Base-by-base conservation (phyloP, 140 eudicot species). In the Bidens hawaiensis region DNA sequence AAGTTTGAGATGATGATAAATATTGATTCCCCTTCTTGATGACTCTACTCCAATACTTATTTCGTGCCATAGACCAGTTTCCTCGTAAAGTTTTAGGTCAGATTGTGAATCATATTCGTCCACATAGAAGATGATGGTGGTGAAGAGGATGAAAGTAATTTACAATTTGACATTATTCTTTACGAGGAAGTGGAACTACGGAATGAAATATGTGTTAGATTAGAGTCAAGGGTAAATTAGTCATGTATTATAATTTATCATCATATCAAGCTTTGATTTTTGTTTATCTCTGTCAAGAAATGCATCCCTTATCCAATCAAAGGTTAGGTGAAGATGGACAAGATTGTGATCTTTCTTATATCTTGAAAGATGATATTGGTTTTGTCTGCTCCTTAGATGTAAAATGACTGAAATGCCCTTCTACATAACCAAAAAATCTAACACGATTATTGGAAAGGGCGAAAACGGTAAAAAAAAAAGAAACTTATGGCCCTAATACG, bases 341-440 rank as follows among this genome's bases (percentile, higher is more conserved):
- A 60, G 96, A 81, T 3, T 91, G 99, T 75, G 95, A 91, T 65
- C 96, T 87, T 76, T 77, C 83, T 4, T 82, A 62, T 67, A 78
- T 91, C 42, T 59, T 91, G 64, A 91, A 91, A 68, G 99, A 91
- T 74, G 99, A 91, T 42, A 69, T 91, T 31, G 99, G 99, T 54
- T 80, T 76, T 62, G 96, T 91, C 2, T 87, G 99, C 26, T n/a
- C n/a, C n/a, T n/a, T n/a, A n/a, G n/a, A n/a, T n/a, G n/a, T n/a
- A n/a, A n/a, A n/a, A n/a, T n/a, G n/a, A n/a, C n/a, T n/a, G n/a
- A n/a, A n/a, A n/a, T n/a, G n/a, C n/a, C n/a, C n/a, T n/a, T n/a
- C n/a, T n/a, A n/a, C n/a, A n/a, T n/a, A n/a, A n/a, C n/a, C n/a
- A n/a, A n/a, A n/a, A n/a, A n/a, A n/a, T n/a, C n/a, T n/a, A n/a